Conservation (phyloP, 331 rosid genomes). For the Malus hybrid region DNA sequence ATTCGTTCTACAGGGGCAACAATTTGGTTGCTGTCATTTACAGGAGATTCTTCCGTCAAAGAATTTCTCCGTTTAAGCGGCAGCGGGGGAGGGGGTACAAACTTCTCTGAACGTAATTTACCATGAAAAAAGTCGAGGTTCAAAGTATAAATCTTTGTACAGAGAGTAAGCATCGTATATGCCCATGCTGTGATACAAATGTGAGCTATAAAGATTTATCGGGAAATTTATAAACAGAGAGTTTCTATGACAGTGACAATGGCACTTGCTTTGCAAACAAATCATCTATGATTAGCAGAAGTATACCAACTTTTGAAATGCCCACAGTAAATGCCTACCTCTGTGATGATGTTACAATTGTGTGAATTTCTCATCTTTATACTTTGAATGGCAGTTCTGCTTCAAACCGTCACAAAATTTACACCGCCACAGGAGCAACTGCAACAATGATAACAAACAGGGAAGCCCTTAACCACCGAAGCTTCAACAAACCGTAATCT, state of each 20-base stretch:
- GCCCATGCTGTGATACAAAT: not conserved
- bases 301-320: conserved; percentile 18
- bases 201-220: not conserved
- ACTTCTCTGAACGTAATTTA: not conserved
- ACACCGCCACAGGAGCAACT: conserved; percentile 23
- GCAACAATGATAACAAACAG: conserved; percentile 16
- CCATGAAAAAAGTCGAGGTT: not conserved
- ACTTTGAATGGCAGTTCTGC: conserved; percentile 21
- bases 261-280: conserved; percentile 13
- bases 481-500: conserved; percentile 10
- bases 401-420: conserved; percentile 3
- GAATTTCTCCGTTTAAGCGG: no score
- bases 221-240: not conserved
- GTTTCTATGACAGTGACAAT: conserved; percentile 1
- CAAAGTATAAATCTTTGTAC: not conserved
- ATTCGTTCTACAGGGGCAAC: no score
- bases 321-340: conserved; percentile 15
- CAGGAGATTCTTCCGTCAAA: no score
- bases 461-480: conserved; percentile 4
- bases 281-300: conserved; percentile 17
- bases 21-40: no score
- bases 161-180: not conserved
- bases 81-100: not conserved
- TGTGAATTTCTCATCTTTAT: conserved; percentile 23
- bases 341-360: conserved; percentile 16